Evolutionary conservation across 495 filamentous ascomycete species (phyloP), one percentile per base, ranked within the genome.

Genomic region (Symbiotaphrina buchneri): DNA sequence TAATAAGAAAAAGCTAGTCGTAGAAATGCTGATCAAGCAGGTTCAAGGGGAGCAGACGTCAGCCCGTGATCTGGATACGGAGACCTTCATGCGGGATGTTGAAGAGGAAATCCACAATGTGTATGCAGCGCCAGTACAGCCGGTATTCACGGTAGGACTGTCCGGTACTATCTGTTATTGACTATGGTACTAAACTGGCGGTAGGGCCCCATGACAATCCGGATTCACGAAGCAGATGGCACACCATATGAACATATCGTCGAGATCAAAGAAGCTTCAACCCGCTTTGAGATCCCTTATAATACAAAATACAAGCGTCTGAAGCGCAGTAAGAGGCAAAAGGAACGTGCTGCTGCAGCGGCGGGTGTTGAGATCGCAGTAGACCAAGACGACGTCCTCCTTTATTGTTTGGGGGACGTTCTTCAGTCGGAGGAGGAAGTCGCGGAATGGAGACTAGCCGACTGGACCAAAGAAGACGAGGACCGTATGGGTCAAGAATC

Each of bases 271-370:
- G 82, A 93, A 33, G 68, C 70, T 5, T 58, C 65, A 23, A 76
- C 71, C 5, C 75, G 69, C 35, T 73, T 94, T 34, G 82, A 93
- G 28, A 94, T 99, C 35, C 83, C 85, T 10, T 99, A 99, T 44
- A 95, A 95, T 44, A 99, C 87, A 0, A 99, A 99, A 45, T 99
- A 99, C 49, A 99, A 95, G 56, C 72, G 87, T 2, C 58, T 99
- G 21, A 99, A 99, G 55, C 67, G 85, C 19, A 93, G 74, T 40
- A 72, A 79, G 37, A 71, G 83, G 24, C 75, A 91, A 40, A 77
- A 77, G 50, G 87, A 93, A 46, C 65, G 79, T 27, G 62, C 65
- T 18, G 60, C 68, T 27, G 74, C 65, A 17, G 53, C 56, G 1
- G 61, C 55, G 19, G 71, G 66, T 16, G 63, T 65, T 3, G 73